Percentiles rank a stretch among this genome's conserved stretches.
phyloP scores from a whole-genome alignment of 371 early-diverging fungal species.

The Dichotomocladium elegans region DNA sequence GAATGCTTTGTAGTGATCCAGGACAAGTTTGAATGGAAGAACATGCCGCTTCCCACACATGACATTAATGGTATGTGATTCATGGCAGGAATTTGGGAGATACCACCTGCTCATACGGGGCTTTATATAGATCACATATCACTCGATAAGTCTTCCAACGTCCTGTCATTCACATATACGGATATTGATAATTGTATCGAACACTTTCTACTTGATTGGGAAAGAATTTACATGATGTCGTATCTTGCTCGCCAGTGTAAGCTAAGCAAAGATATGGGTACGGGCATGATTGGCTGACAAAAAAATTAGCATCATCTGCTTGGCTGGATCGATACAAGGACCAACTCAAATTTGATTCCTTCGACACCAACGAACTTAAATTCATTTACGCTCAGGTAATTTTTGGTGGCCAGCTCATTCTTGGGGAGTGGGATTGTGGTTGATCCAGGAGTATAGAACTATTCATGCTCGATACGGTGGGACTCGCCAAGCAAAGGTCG shows the following conservation, averaged over 20 bases:
- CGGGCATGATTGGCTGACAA: not conserved
- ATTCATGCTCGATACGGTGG: conserved; percentile 39
- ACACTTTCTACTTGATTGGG: conserved; percentile 43
- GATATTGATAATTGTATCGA: conserved; percentile 39
- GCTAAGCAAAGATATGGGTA: not conserved
- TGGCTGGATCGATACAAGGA: conserved; percentile 39
- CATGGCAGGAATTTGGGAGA: not conserved
- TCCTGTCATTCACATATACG: conserved; percentile 43
- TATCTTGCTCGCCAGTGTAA: conserved; percentile 41
- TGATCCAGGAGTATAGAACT: conserved; percentile 14
- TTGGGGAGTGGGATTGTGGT: not conserved
- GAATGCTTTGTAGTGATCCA: conserved; percentile 48
- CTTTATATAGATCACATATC: conserved; percentile 36
- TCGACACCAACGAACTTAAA: conserved; percentile 29
- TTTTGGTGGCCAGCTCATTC: not conserved
- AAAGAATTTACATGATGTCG: conserved; percentile 47
- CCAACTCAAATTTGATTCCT: conserved; percentile 28
- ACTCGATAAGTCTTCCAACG: conserved; percentile 28
- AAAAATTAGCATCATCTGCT: conserved; percentile 25
- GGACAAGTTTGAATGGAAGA: conserved; percentile 30
- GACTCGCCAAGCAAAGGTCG: conserved; percentile 18
- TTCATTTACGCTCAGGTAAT: conserved; percentile 39
- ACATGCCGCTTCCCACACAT: conserved; percentile 16
- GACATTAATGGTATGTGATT: conserved; percentile 22
- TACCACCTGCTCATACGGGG: not conserved